These are phyloP conservation scores for Mortierella polycephala DNA, from an alignment of 371 early-diverging fungal species.

Conservation along the genomic window DNA sequence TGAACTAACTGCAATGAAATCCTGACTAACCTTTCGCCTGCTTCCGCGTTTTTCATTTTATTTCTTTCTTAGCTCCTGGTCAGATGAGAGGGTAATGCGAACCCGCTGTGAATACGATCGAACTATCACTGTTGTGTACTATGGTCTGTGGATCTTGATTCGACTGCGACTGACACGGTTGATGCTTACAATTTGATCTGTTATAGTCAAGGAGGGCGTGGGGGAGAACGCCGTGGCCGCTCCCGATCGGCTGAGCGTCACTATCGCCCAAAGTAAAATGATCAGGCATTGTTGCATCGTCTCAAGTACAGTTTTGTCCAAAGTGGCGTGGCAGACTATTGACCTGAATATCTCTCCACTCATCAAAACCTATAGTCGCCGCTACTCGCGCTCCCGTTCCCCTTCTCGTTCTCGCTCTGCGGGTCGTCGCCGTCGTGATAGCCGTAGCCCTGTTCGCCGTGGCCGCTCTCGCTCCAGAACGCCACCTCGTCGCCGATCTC, in stretches of 20 bases:
- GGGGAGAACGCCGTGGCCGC: constrained; percentile 29
- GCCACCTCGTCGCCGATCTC: constrained; percentile 36
- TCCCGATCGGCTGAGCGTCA: constrained; percentile 41
- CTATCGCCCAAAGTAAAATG: constrained; percentile 33
- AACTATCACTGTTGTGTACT: too few relatives aligned
- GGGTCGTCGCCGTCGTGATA: constrained; percentile 30
- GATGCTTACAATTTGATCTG: neutral
- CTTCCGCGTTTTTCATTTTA: neutral
- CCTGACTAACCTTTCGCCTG: neutral
- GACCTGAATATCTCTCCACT: neutral
- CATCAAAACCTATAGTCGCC: constrained; percentile 14
- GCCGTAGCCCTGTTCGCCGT: constrained; percentile 38
- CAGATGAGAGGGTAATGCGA: constrained; percentile 50
- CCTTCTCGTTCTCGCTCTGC: constrained; percentile 30
- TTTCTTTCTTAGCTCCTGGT: constrained; percentile 14
- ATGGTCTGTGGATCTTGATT: too few relatives aligned
- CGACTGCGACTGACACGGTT: neutral
- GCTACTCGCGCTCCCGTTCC: constrained; percentile 47
- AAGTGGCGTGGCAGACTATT: neutral
- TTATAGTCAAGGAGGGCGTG: constrained; percentile 34
- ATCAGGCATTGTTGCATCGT: too few relatives aligned
- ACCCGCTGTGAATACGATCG: too few relatives aligned
- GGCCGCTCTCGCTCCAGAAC: constrained; percentile 35
- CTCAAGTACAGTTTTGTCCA: neutral
- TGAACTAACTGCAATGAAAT: neutral